Evolutionary conservation across 352 stramenopile species (phyloP), one percentile per base, ranked within the genome.

Genomic region (Phytophthora uliginosa): DNA sequence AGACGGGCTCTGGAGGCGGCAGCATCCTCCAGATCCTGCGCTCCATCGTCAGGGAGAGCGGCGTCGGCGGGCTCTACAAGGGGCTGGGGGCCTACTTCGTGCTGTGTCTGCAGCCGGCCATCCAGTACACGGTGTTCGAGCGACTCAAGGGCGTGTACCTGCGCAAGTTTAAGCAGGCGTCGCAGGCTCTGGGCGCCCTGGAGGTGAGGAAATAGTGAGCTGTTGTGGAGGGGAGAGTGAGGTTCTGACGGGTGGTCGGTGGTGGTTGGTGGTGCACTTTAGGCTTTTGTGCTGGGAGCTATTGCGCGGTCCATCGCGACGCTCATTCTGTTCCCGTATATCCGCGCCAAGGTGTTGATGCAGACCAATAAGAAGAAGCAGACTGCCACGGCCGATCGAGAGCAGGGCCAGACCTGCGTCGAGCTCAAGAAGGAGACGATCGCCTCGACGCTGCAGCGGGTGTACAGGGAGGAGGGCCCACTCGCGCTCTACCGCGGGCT

Each of bases 41-140:
- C 47, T 74, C 62, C 6, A 87, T 95, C 66, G 72, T 91, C n/a
- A 82, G 88, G 45, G 85, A 96, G 42, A 50, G 42, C 70, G 66
- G 56, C 79, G 88, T 85, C 13, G 72, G 63, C 0, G 90, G 87
- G 24, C 93, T 97, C 59, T 97, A 97, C 84, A 95, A 95, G 62
- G 91, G 90, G 18, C 86, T 98, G 42, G 79, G 88, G 17, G 91
- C 96, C 7, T 98, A 98, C 76, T 96, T 96, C 64, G 92, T 99
- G 47, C 86, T 99, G 20, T 99, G 97, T 76, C 79, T 99, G 56
- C 98, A 99, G 84, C 97, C 97, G 12, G 97, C 97, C 15, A 98
- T 99, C 71, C 97, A 99, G 72, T 99, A 99, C 77, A 98, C 97
- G 15, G 89, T 98, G 24, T 99, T 99, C 73, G 97, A 99, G 75